A percentile compares a stretch with the other conserved stretches of the same genome.
Conservation (phyloP, 1,284 basidiomycete species). For the Moesziomyces globuligerus region DNA sequence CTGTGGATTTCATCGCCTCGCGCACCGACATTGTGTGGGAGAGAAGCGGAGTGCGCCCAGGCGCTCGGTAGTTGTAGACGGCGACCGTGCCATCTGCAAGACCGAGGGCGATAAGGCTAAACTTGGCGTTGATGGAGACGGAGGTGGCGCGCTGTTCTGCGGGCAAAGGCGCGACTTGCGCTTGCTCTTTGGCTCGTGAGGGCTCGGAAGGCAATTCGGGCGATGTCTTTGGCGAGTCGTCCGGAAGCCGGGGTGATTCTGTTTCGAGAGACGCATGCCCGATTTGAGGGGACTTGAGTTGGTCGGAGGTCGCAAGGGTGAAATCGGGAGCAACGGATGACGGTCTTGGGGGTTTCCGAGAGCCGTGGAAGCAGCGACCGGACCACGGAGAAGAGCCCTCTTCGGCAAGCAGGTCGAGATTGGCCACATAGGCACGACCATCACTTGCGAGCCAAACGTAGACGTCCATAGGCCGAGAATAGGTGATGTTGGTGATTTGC, state of each 20-base stretch:
- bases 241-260: neutral
- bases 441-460: constrained; percentile 61
- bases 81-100: constrained; percentile 72
- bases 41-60: constrained; percentile 36
- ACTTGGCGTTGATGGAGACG: constrained; percentile 81
- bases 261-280: neutral
- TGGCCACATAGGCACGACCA: constrained; percentile 52
- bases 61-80: constrained; percentile 58
- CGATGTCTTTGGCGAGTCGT: neutral
- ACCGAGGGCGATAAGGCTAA: constrained; percentile 86
- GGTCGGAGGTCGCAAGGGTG: neutral
- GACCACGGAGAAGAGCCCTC: constrained; percentile 36
- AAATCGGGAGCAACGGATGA: constrained; percentile 11
- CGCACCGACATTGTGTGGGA: constrained; percentile 65
- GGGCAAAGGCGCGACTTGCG: constrained; percentile 4
- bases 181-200: neutral
- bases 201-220: neutral
- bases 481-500: constrained; percentile 31
- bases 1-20: constrained; percentile 64
- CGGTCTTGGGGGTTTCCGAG: constrained; percentile 18
- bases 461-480: constrained; percentile 60
- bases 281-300: neutral
- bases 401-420: constrained; percentile 40
- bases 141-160: constrained; percentile 73
- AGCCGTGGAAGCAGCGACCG: constrained; percentile 52